Percentiles rank a stretch among this genome's conserved stretches.
These are phyloP conservation scores for Candida ipomoeae DNA, from an alignment of 805 yeast genomes.

Conservation along the genomic window DNA sequence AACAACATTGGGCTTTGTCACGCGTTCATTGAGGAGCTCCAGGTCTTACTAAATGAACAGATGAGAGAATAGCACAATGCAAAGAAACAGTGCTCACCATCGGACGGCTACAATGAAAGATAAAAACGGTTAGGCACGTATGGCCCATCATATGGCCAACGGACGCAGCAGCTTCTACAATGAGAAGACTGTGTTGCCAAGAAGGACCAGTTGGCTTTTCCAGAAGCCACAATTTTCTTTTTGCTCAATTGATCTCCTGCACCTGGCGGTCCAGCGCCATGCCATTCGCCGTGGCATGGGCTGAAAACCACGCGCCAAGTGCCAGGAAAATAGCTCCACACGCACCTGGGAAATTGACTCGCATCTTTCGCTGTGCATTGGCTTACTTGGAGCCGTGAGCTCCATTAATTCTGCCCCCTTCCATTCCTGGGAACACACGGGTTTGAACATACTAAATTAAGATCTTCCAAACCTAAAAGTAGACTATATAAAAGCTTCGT, in stretches of 20 bases:
- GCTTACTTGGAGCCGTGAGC: neutral
- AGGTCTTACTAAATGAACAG: constrained; percentile 10
- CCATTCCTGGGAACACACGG: neutral
- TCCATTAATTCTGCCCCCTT: neutral
- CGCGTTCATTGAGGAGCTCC: constrained; percentile 63
- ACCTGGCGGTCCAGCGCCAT: neutral
- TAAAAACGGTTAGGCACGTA: too few relatives aligned
- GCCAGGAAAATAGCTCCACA: neutral
- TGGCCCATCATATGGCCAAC: neutral
- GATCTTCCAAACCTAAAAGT: neutral
- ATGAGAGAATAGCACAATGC: neutral
- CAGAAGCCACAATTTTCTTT: neutral
- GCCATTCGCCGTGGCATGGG: neutral
- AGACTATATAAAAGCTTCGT: neutral
- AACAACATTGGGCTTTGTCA: constrained; percentile 61
- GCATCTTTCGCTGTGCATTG: neutral
- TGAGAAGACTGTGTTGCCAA: neutral
- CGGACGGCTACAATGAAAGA: neutral
- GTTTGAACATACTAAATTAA: neutral
- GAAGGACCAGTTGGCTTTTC: neutral
- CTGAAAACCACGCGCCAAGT: neutral
- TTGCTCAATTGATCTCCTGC: neutral
- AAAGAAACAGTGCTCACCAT: neutral
- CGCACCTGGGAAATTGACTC: neutral
- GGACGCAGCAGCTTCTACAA: neutral